Evolutionary conservation across 2,329 filamentous ascomycete genomes (phyloP).

Genomic region (Capronia americana): DNA sequence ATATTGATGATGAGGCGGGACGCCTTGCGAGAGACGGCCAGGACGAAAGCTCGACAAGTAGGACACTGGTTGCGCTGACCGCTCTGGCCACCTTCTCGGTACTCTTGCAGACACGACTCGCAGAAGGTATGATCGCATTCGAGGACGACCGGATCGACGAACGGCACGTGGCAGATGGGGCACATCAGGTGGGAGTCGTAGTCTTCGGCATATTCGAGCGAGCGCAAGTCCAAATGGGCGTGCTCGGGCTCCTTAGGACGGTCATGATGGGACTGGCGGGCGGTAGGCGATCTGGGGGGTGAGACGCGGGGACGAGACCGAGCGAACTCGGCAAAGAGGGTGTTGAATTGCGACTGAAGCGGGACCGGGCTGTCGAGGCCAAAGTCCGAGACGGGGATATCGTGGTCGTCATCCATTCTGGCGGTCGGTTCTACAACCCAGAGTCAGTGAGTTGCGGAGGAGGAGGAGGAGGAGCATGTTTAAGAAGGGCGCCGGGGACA

Average conservation of each 20-base stretch:
- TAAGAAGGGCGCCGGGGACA: slow-evolving; percentile 6
- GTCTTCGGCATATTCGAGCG: slow-evolving; percentile 62
- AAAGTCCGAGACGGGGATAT: slow-evolving; percentile 23
- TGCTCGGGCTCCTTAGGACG: slow-evolving; percentile 2
- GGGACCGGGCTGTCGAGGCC: slow-evolving; percentile 27
- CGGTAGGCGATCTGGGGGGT: slow-evolving; percentile 31
- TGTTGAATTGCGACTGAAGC: slow-evolving; percentile 35
- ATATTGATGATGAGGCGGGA: slow-evolving; percentile 66
- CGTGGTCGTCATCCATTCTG: slow-evolving; percentile 26
- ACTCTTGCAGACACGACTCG: slow-evolving; percentile 61
- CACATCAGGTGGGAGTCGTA: slow-evolving; percentile 68
- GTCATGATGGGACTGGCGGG: slow-evolving; percentile 23
- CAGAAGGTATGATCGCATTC: slow-evolving; percentile 71
- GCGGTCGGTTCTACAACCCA: not conserved
- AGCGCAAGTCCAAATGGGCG: slow-evolving; percentile 55
- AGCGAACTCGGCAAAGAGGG: slow-evolving; percentile 39
- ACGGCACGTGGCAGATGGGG: slow-evolving; percentile 68
- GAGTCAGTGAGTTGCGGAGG: not conserved
- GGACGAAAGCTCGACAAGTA: slow-evolving; percentile 59
- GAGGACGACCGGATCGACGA: slow-evolving; percentile 64
- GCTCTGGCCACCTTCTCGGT: slow-evolving; percentile 29
- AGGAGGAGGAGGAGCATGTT: slow-evolving; percentile 18
- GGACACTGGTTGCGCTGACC: slow-evolving; percentile 55
- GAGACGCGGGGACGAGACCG: slow-evolving; percentile 35
- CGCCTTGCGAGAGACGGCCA: slow-evolving; percentile 50